Evolutionary conservation across 2,329 filamentous ascomycete species (phyloP).

Genomic region (Fusarium longipes): DNA sequence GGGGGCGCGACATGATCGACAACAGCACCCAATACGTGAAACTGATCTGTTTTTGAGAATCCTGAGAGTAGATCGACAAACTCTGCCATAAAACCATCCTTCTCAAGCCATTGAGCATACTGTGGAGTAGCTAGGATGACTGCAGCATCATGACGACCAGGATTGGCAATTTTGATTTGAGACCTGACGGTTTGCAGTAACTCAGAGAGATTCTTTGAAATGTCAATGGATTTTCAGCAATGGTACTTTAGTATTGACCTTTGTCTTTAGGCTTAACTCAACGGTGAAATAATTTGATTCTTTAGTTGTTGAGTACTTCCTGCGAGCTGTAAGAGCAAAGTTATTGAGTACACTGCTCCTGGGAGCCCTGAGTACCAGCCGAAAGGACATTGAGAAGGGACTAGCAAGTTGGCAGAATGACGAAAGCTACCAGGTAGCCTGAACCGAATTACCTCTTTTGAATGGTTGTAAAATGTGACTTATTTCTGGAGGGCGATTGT

Average conservation of each 20-base stretch:
- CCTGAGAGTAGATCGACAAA: conserved; percentile 62
- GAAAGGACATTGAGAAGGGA: conserved; percentile 39
- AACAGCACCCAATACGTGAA: conserved; percentile 65
- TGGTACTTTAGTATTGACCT: conserved; percentile 9
- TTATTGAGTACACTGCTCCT: conserved; percentile 36
- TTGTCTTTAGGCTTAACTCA: conserved; percentile 26
- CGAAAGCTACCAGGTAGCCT: not conserved
- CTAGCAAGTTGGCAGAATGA: not conserved
- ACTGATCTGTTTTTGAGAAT: conserved; percentile 50
- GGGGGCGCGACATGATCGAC: conserved; percentile 64
- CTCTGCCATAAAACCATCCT: conserved; percentile 55
- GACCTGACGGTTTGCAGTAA: conserved; percentile 34
- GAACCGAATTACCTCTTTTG: not conserved
- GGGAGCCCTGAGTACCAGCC: conserved; percentile 32
- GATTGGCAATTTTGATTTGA: conserved; percentile 46
- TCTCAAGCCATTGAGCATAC: conserved; percentile 61
- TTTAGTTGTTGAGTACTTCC: conserved; percentile 36
- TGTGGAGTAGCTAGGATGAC: conserved; percentile 63
- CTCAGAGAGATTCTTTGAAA: conserved; percentile 29
- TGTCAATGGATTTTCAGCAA: conserved; percentile 13
- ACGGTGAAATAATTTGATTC: conserved; percentile 38
- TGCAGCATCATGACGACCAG: conserved; percentile 53
- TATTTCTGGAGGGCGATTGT: not conserved
- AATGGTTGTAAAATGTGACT: not conserved
- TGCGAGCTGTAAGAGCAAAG: conserved; percentile 28